Base-by-base conservation (phyloP, 2,329 filamentous ascomycete genomes). In the Alternaria gaisen region DNA sequence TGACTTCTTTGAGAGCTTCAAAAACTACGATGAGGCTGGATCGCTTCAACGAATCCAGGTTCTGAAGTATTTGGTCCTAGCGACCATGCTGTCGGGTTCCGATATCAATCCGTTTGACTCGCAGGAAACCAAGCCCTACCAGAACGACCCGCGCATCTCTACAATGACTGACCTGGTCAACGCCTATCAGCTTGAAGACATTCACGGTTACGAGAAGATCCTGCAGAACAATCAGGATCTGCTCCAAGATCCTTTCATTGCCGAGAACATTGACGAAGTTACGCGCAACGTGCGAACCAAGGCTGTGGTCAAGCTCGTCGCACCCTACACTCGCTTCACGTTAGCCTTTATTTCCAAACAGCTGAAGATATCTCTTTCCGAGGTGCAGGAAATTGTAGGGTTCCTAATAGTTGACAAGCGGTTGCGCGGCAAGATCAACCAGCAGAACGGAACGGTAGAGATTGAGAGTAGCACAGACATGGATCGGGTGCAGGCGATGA, bases 51-150 rank as follows among this genome's bases (percentile, higher is more conserved):
- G 95, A 48, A 98, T 98, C 70, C 94, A 98, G 79, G 95, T 98
- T 16, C 87, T 99, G 70, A 98, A 97, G 81, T 99, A 99, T 75
- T 87, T 99, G 30, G 90, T 99, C 30, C 86, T 99, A 61, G 94
- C 94, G 26, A 98, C 94, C 42, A 98, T 99, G 95, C 85, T 99
- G 60, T 97, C 97, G 92, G 94, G 94, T 77, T 97, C 94, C 41
- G 89, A 96, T 79, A 99, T 99, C 86, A 98, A 98, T 78, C 95
- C 95, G 0, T 98, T 99, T 78, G 94, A 98, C 80, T 97, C 94
- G 9, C 95, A 98, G 79, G 95, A 99, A 82, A 98, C 94, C 18
- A 98, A 98, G 81, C 95, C 95, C 41, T 99, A 99, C 84, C 94
- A 93, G 81, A 94, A 92, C 69, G 94, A 99, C 77, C 91, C 93